phyloP scores from a whole-genome alignment of 768 basidiomycete genomes.

The Russula vinacea region DNA sequence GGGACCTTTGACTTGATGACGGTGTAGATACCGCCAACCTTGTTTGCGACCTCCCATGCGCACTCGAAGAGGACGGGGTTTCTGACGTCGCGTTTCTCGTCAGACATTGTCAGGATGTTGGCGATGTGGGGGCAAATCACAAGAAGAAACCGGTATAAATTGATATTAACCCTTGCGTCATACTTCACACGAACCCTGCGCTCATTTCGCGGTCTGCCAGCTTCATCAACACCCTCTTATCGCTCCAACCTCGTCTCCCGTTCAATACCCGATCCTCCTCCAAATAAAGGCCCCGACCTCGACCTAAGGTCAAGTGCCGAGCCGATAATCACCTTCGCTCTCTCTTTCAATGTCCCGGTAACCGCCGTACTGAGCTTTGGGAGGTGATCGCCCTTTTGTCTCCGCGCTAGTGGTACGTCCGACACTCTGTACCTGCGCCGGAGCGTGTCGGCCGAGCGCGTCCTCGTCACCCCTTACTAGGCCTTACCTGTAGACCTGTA shows the following conservation, averaged over 20 bases:
- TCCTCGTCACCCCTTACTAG: neutral
- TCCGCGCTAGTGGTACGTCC: neutral
- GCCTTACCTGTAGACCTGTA: neutral
- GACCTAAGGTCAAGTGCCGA: neutral
- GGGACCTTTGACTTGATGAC: constrained; percentile 99
- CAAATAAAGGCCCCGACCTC: neutral
- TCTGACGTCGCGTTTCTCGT: constrained; percentile 64
- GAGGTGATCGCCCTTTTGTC: neutral
- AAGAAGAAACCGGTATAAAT: constrained; percentile 3
- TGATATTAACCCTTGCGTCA: constrained; percentile 20
- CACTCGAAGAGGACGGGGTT: constrained; percentile 87
- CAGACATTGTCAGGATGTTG: constrained; percentile 33
- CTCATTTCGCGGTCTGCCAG: constrained; percentile 6
- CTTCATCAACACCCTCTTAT: neutral
- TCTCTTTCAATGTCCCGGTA: neutral
- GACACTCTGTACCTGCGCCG: neutral
- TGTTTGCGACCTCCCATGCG: constrained; percentile 98
- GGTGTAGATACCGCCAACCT: constrained; percentile 98
- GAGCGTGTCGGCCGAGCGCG: neutral
- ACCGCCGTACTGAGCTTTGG: neutral
- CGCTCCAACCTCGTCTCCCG: neutral
- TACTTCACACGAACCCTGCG: constrained; percentile 23
- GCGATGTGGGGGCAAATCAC: constrained; percentile 16
- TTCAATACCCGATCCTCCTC: neutral
- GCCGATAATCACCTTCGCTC: neutral